Percentiles rank a stretch among this genome's conserved stretches.
phyloP scores from a whole-genome alignment of 1,284 basidiomycete species.

The Caloboletus inedulis region DNA sequence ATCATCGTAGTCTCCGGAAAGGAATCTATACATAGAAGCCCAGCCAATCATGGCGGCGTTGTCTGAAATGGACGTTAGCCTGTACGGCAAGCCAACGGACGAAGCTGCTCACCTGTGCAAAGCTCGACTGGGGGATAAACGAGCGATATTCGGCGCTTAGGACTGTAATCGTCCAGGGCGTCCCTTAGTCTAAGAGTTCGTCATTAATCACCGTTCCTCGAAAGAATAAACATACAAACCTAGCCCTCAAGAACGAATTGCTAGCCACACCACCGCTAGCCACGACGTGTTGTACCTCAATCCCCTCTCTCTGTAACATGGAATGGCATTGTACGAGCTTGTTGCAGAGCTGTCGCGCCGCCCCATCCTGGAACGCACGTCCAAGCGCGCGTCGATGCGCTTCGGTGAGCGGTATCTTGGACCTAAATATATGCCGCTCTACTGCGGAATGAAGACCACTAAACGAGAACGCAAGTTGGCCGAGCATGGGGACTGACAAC shows the following conservation, averaged over 20 bases:
- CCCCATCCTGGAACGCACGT: slow-evolving; percentile 69
- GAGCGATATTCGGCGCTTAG: slow-evolving; percentile 37
- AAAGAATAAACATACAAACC: slow-evolving; percentile 41
- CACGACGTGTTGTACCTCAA: slow-evolving; percentile 58
- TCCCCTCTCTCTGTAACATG: slow-evolving; percentile 40
- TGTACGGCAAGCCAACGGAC: background rate
- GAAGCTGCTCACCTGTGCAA: slow-evolving; percentile 69
- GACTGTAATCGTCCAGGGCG: slow-evolving; percentile 37
- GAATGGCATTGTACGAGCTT: slow-evolving; percentile 66
- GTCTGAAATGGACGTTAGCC: slow-evolving; percentile 46
- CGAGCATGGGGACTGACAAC: slow-evolving; percentile 53
- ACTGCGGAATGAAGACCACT: slow-evolving; percentile 68
- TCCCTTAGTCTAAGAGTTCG: slow-evolving; percentile 39
- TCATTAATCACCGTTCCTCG: background rate
- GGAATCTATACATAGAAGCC: slow-evolving; percentile 81
- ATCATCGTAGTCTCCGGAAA: slow-evolving; percentile 61
- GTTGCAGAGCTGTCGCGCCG: slow-evolving; percentile 68
- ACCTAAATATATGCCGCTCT: slow-evolving; percentile 45
- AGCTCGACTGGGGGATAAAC: slow-evolving; percentile 71
- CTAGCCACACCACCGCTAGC: slow-evolving; percentile 91
- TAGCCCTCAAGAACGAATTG: slow-evolving; percentile 64
- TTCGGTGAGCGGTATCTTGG: slow-evolving; percentile 30
- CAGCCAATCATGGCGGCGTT: slow-evolving; percentile 96
- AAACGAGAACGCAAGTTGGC: slow-evolving; percentile 71
- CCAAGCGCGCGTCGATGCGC: slow-evolving; percentile 50